Evolutionary conservation across 495 filamentous ascomycete genomes (phyloP), one percentile per base, ranked within the genome.

Genomic region (Lasiosphaeria ovina): DNA sequence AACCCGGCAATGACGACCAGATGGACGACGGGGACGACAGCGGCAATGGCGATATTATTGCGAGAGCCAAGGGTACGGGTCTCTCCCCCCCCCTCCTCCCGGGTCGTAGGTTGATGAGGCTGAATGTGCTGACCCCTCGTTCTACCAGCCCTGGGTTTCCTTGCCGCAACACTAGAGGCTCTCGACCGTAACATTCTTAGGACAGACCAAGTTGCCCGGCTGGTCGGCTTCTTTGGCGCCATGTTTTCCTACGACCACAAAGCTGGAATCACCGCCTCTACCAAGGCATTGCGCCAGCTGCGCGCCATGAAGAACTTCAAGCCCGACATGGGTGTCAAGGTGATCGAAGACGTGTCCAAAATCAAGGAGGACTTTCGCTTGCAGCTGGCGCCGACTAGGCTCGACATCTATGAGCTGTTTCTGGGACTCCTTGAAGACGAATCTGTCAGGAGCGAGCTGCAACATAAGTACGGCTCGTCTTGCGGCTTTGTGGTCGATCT

Each of bases 181-280:
- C 69, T 81, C n/a, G 70, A 71, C 9, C 60, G 69, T n/a, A 69
- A 49, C 31, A 54, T 68, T 6, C 56, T 80, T 24, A 77, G 70
- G 34, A 50, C 72, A 31, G 78, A 80, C 24, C 78, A 79, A 70
- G 70, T 80, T 11, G 64, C 70, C 24, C 65, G 74, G 6, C 67
- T 81, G 16, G 71, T 78, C 8, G 73, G 69, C 51, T 81, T 81
- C 72, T 81, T 81, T 48, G 73, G 75, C 38, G 70, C 77, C 34
- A 77, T 81, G 64, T 79, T 81, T 55, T 77, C 75, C 0, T 76
- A 74, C 58, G 79, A 81, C 55, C 79, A 80, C 66, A 79, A 78
- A 40, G 77, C 77, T 6, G 79, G 78, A 33, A 72, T 81, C 57
- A 73, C 74, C 8, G 76, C 79, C n/a, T 74, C 79, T 4, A 64